Base-by-base conservation (phyloP, 805 yeast species). In the Teunomyces aglyptinius region DNA sequence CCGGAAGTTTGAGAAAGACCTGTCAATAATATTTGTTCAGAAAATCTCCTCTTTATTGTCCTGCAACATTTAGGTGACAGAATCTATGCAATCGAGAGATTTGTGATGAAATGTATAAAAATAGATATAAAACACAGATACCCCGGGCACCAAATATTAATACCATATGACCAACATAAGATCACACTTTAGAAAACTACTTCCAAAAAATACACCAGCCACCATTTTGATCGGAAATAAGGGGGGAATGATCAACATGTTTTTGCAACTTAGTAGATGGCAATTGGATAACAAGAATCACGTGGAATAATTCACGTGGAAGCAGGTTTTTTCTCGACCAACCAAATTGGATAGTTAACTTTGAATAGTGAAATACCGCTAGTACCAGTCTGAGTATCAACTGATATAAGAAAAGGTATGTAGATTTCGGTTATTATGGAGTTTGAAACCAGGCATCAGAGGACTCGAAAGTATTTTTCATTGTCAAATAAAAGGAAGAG, bases 361-460 rank as follows among this genome's bases (percentile, higher is more conserved):
- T 36, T 28, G 39, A 35, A 24, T 36, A 13, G 27, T 31, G 39
- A 36, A 36, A 36, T 36, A 36, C 24, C 39, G 28, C 12, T 36
- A 22, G 39, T 22, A 36, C 39, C 28, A 36, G 28, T 36, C 39
- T 36, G 39, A 20, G 10, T 20, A 36, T 20, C 24, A 36, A 36
- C 39, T 36, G 39, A 36, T 36, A 36, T 20, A 36, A 36, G 27
- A 36, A 36, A 36, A 36, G 28, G 39, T 36, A 36, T 6, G 39
- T 36, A 4, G 27, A 36, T 22, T 19, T 20, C 28, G 39, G 18
- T 11, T n/a, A 8, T 11, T 20, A 11, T 22, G 28, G 28, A 10
- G 15, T n/a, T 36, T 36, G 28, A 36, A 36, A 8, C 29, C 5
- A 13, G 26, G 12, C n/a, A 38, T 38, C 27, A 31, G 15, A 11